A percentile compares a stretch with the other conserved stretches of the same genome.
These are phyloP conservation scores for Candida verbasci DNA, from an alignment of 805 yeast species.

Conservation along the genomic window DNA sequence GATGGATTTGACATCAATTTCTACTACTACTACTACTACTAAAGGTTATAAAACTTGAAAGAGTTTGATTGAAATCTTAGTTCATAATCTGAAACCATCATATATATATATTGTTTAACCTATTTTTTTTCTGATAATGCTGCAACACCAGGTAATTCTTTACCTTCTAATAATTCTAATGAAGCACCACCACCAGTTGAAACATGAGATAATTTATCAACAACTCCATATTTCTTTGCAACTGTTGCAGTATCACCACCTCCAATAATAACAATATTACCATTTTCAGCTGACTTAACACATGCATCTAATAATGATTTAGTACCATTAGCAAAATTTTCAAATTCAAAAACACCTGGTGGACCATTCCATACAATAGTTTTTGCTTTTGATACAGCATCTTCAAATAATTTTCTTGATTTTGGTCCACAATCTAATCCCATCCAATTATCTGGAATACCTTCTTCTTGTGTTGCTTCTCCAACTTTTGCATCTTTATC, in stretches of 20 bases:
- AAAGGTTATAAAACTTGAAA: no score
- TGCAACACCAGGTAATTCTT: constrained; percentile 95
- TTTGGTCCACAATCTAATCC: constrained; percentile 96
- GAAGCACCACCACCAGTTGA: constrained; percentile 99
- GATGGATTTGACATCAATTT: no score
- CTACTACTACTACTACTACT: no score
- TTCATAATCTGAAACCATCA: no score
- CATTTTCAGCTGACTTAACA: constrained; percentile 79
- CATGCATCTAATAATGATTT: constrained; percentile 84
- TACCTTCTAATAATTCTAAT: constrained; percentile 97
- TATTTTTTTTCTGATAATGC: constrained; percentile 73
- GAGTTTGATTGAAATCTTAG: no score
- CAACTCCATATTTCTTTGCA: constrained; percentile 96
- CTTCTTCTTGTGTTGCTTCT: constrained; percentile 80
- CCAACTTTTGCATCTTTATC: constrained; percentile 85
- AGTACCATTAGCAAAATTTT: constrained; percentile 87
- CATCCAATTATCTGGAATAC: constrained; percentile 93
- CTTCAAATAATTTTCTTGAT: constrained; percentile 73
- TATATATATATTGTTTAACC: no score
- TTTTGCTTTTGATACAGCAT: constrained; percentile 86
- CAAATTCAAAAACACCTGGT: constrained; percentile 99
- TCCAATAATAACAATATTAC: constrained; percentile 95
- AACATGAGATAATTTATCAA: constrained; percentile 94
- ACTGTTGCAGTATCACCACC: constrained; percentile 99
- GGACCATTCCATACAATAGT: constrained; percentile 99